Base-by-base conservation (phyloP, 2,329 filamentous ascomycete species). In the Ophidiomyces ophidiicola region DNA sequence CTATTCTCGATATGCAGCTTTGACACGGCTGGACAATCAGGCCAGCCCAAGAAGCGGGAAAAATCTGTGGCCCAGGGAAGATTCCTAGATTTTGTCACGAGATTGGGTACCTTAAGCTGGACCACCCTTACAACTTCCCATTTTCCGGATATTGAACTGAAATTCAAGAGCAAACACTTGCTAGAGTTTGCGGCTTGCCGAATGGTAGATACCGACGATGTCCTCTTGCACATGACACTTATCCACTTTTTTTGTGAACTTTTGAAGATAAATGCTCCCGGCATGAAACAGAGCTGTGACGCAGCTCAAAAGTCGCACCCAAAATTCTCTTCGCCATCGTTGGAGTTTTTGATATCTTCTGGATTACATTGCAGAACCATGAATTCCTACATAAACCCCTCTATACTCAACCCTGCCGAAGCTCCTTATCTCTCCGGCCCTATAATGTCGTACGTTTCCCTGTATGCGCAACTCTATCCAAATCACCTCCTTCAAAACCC, bases 51-150 rank as follows among this genome's bases (percentile, higher is more conserved):
- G 46, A 70, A 68, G 47, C 64, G 63, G 37, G 64, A 73, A 40
- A 73, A 65, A 47, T 74, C 75, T 0, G 61, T 78, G 24, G 70
- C 74, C 1, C 75, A 79, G 53, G 72, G 72, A 14, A 64, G 76
- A 36, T 48, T 80, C 33, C 60, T 78, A 55, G 70, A 72, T 15
- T 71, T 74, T 56, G 54, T 79, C 26, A 65, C 70, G 2, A 66
- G 65, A 41, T 62, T 70, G 5, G 72, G 67, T 3, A 56, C 55
- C 2, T 53, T 78, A 46, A 68, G 74, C 48, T 78, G 73, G 71
- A 60, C 62, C 33, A 58, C 66, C 1, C 61, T 78, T 19, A 62
- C 67, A 4, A 60, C 58, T 7, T 64, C 69, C 4, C 71, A 76
- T 43, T 56, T 69, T 21, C 49, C 64, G 2, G 67, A 73, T 2